A percentile compares a stretch with the other conserved stretches of the same genome.
Evolutionary conservation across 2,329 filamentous ascomycete genomes (phyloP).

Genomic region (Aspergillus vadensis): DNA sequence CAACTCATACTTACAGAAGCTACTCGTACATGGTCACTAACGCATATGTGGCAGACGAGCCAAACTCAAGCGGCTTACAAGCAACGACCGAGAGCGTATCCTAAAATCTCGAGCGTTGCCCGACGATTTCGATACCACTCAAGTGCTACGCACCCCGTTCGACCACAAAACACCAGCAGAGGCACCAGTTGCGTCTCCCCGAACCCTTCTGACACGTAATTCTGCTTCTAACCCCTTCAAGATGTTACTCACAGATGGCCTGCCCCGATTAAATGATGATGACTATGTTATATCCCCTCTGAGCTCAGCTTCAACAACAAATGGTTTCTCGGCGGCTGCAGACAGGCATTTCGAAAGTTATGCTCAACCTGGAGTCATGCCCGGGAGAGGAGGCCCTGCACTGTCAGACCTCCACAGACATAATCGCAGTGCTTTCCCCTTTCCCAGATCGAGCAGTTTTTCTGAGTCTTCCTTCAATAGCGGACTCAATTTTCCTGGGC

Average conservation of each 20-base stretch:
- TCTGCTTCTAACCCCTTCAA: conserved; percentile 36
- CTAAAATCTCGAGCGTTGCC: conserved; percentile 62
- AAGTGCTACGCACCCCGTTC: conserved; percentile 59
- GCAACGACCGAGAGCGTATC: conserved; percentile 63
- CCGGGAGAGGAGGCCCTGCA: conserved; percentile 28
- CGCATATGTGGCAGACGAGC: conserved; percentile 50
- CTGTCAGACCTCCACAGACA: conserved; percentile 34
- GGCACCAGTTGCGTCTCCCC: conserved; percentile 52
- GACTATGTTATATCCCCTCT: conserved; percentile 43
- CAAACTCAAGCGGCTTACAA: conserved; percentile 63
- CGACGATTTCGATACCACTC: conserved; percentile 62
- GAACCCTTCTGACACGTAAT: conserved; percentile 40
- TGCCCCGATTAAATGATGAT: conserved; percentile 38
- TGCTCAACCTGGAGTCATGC: conserved; percentile 29
- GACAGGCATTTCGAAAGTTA: conserved; percentile 32
- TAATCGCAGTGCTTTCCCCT: conserved; percentile 31
- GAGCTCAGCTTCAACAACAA: conserved; percentile 38
- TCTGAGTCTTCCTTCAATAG: conserved; percentile 36
- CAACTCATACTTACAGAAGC: not conserved
- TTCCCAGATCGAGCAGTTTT: conserved; percentile 39
- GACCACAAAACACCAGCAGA: conserved; percentile 50
- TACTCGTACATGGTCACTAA: conserved; percentile 10
- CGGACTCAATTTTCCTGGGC: conserved; percentile 32
- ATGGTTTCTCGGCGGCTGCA: conserved; percentile 36
- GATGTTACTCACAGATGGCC: conserved; percentile 38